Conservation (phyloP, 352 stramenopile species). For the Phytophthora pistaciae region DNA sequence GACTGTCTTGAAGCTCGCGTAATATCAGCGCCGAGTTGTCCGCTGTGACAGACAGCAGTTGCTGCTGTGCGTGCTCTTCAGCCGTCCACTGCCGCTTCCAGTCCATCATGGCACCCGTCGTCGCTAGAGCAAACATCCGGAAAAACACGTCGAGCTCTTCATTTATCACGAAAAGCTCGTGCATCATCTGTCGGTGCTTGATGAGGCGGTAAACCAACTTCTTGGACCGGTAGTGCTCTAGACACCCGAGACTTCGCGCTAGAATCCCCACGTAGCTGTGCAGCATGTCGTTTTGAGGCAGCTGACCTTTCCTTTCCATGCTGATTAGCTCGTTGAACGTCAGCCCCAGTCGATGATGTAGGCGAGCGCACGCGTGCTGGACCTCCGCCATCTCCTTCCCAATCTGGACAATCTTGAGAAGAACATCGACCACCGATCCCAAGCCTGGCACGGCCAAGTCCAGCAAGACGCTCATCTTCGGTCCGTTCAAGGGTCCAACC, state of each 20-base stretch:
- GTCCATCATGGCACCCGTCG: slow-evolving; percentile 14
- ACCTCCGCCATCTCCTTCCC: slow-evolving; percentile 30
- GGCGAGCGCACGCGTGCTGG: slow-evolving; percentile 8
- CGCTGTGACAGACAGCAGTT: background rate
- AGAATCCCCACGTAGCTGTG: slow-evolving; percentile 11
- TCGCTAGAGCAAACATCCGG: slow-evolving; percentile 9
- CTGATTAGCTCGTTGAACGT: slow-evolving; percentile 6
- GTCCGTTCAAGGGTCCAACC: too few species aligned
- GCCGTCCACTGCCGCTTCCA: slow-evolving; percentile 21
- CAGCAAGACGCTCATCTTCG: background rate
- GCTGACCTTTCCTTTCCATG: slow-evolving; percentile 8
- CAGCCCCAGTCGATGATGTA: background rate
- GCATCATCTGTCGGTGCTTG: slow-evolving; percentile 10
- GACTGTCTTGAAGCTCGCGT: slow-evolving; percentile 1
- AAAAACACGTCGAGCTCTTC: slow-evolving; percentile 17
- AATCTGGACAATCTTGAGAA: slow-evolving; percentile 7
- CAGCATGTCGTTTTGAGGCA: slow-evolving; percentile 7
- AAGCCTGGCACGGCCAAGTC: slow-evolving; percentile 20
- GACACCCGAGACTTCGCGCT: background rate
- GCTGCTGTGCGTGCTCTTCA: slow-evolving; percentile 5
- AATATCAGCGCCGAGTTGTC: slow-evolving; percentile 3
- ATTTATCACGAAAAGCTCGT: slow-evolving; percentile 12
- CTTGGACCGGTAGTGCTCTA: slow-evolving; percentile 6
- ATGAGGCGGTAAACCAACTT: slow-evolving; percentile 6
- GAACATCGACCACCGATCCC: slow-evolving; percentile 1